Base-by-base conservation (phyloP, 768 basidiomycete genomes). In the Grammothele lineata region DNA sequence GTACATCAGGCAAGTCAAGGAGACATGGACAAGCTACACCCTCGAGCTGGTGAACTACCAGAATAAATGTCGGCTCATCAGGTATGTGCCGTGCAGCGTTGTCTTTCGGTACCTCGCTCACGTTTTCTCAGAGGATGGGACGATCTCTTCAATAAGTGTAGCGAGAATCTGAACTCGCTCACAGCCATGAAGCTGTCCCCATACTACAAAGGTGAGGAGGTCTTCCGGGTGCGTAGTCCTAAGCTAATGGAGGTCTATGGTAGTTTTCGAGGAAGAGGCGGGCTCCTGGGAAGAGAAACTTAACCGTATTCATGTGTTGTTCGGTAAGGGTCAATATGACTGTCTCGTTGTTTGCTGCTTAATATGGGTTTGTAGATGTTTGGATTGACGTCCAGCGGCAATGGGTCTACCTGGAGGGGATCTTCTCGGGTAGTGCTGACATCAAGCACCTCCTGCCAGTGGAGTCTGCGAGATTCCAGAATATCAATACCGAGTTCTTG, bases 311-410 rank as follows among this genome's bases (percentile, higher is more conserved):
- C 95, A 98, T 58, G 93, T 96, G 25, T 77, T 99, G 9, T 98
- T 99, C 60, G 95, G 90, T 90, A 50, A 58, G 75, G 9, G 7
- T n/a, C 12, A 1, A 1, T 19, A 15, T 9, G 22, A 35, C 37
- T 21, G 40, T 39, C 21, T 10, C 14, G n/a, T 5, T 9, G 33
- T 26, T 26, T 2, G n/a, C 23, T 11, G 8, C 21, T 43, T 64
- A 37, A 61, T 18, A 19, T 24, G 3, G 12, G 9, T 2, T 36
- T 14, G 21, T 54, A 92, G 91, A 99, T 66, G 87, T 98, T 30
- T 99, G 96, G 96, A 96, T 99, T 56, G 96, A 99, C 57, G 96
- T 99, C 14, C 96, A 99, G 58, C 83, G 96, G 6, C 96, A 99
- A 71, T 99, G 96, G 96, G 96, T 99, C 1, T 99, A 99, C 63